Evolutionary conservation across 176 grass and related monocot species (phyloP).

Genomic region (Aegilops sharonensis): DNA sequence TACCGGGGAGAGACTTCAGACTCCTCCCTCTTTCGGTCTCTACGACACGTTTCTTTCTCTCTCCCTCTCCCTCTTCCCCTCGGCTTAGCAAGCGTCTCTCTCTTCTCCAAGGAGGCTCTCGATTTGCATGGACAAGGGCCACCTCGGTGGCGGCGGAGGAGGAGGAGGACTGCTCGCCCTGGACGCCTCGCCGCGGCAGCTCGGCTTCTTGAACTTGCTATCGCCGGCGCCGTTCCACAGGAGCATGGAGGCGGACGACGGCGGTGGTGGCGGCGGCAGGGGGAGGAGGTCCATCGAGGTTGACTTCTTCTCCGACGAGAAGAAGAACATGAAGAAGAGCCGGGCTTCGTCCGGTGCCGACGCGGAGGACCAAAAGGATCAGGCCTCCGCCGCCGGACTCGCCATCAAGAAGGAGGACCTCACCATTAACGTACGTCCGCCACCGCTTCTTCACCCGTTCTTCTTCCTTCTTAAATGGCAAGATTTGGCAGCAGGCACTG

Average conservation of each 20-base stretch:
- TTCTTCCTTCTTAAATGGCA: not conserved
- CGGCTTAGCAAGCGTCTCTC: not conserved
- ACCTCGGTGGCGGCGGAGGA: conserved; percentile 29
- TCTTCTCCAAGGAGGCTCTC: not conserved
- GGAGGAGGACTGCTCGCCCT: conserved; percentile 45
- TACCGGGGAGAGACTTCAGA: conserved; percentile 61
- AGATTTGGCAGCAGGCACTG: not conserved
- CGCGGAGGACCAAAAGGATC: conserved; percentile 6
- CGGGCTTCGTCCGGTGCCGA: not conserved
- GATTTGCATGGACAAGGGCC: conserved; percentile 56
- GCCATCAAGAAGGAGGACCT: conserved; percentile 68
- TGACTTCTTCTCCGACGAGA: conserved; percentile 91
- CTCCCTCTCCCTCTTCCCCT: not conserved
- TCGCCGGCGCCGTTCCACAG: not conserved
- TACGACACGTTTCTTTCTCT: not conserved
- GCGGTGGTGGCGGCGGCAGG: not conserved
- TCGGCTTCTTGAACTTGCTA: conserved; percentile 33
- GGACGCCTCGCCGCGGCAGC: conserved; percentile 42
- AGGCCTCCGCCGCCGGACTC: not conserved
- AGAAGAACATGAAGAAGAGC: conserved; percentile 51
- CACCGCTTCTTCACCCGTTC: not conserved
- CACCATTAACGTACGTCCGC: conserved; percentile 62
- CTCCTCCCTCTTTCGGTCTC: not conserved
- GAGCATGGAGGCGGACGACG: conserved; percentile 29
- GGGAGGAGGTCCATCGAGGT: conserved; percentile 59